Conservation (phyloP, 345 rosid species). For the Aurinia saxatilis region DNA sequence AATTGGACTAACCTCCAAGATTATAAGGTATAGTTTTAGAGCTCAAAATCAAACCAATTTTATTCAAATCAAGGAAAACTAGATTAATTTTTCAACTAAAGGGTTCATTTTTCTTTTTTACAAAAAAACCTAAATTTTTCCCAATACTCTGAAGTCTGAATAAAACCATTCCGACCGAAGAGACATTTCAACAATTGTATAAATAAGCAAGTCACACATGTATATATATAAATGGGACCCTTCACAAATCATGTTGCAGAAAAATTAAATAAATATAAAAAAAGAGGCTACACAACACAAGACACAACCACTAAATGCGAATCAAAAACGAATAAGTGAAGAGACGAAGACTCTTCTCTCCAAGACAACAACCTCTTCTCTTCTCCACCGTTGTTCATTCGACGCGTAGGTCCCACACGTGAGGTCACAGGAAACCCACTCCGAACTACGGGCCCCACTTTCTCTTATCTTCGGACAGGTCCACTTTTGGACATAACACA, state of each 20-base stretch:
- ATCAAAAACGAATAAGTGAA: slow-evolving; percentile 15
- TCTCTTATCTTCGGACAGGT: neutral
- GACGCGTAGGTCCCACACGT: neutral
- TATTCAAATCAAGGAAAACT: too few species aligned
- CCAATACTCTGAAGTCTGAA: too few species aligned
- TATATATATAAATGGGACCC: too few species aligned
- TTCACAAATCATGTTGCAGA: too few species aligned
- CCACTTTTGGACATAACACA: neutral
- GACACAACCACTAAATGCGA: slow-evolving; percentile 14
- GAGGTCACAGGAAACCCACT: slow-evolving; percentile 9
- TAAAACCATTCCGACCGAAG: too few species aligned
- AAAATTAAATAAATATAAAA: neutral
- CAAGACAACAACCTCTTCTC: slow-evolving; percentile 6
- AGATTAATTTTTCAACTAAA: too few species aligned
- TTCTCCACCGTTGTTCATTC: slow-evolving; percentile 29
- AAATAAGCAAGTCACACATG: too few species aligned
- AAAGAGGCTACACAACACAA: neutral
- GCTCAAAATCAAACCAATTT: too few species aligned
- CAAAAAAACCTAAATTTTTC: too few species aligned
- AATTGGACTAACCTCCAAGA: too few species aligned
- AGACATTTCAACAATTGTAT: too few species aligned
- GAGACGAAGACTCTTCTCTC: slow-evolving; percentile 6
- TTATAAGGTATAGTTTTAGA: neutral
- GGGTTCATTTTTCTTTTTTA: too few species aligned
- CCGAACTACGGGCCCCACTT: neutral